Evolutionary conservation across 202 grass and related monocot species (phyloP).

Genomic region (Carex arenaria): DNA sequence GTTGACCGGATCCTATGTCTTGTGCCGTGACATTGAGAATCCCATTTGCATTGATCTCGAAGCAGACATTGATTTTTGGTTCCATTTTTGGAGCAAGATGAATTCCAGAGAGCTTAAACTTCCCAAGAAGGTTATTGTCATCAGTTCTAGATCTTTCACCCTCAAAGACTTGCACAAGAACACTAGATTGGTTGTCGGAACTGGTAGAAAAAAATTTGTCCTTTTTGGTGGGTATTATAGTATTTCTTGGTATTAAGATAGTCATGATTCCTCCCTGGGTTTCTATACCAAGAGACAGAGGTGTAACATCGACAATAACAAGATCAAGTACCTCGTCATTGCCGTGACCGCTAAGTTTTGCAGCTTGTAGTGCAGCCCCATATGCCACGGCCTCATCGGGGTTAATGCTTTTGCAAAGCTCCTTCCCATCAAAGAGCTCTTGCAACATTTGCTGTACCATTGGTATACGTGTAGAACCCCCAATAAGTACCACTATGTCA

Average conservation of each 20-base stretch:
- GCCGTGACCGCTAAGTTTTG: slow-evolving; percentile 18
- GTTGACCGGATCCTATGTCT: neutral
- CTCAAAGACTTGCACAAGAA: slow-evolving; percentile 24
- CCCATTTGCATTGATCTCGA: slow-evolving; percentile 27
- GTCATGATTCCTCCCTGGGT: slow-evolving; percentile 19
- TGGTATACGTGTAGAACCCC: slow-evolving; percentile 16
- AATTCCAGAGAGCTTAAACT: slow-evolving; percentile 16
- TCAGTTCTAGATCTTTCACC: neutral
- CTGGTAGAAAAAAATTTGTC: slow-evolving; percentile 19
- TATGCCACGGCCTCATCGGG: slow-evolving; percentile 19
- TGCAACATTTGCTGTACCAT: slow-evolving; percentile 12
- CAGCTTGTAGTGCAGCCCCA: slow-evolving; percentile 19
- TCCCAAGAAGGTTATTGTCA: slow-evolving; percentile 17
- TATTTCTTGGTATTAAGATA: slow-evolving; percentile 21
- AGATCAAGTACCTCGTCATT: slow-evolving; percentile 15
- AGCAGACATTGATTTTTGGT: slow-evolving; percentile 12
- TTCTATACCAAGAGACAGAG: slow-evolving; percentile 20
- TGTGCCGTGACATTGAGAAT: slow-evolving; percentile 18
- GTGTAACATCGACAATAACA: slow-evolving; percentile 23
- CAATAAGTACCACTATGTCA: slow-evolving; percentile 10
- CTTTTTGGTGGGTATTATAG: slow-evolving; percentile 9
- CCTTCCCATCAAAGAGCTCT: slow-evolving; percentile 21
- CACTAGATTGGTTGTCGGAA: slow-evolving; percentile 19
- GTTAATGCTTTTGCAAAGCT: slow-evolving; percentile 22
- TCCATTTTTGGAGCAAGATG: neutral